Conservation (phyloP, 371 early-diverging fungal genomes). For the Thermomucor indicae-seudaticae region DNA sequence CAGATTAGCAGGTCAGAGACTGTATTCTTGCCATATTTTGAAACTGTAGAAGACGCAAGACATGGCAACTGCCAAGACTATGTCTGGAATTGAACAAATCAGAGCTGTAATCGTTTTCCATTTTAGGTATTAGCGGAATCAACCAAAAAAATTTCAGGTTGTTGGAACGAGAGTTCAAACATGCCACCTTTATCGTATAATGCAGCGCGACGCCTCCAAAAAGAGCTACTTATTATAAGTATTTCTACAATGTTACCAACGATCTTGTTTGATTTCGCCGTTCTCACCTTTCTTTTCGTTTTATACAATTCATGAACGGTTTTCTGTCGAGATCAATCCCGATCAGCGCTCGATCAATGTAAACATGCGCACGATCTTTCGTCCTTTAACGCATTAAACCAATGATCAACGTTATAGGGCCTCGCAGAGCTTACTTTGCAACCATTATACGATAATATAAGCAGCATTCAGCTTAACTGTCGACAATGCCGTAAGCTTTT, state of each 20-base stretch:
- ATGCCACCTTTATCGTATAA: too few species aligned
- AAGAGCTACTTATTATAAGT: conserved; percentile 47
- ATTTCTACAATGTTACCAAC: conserved; percentile 6
- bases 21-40: too few species aligned
- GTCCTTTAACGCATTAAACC: not conserved
- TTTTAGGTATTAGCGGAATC: too few species aligned
- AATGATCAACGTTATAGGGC: conserved; percentile 36
- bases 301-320: conserved; percentile 50
- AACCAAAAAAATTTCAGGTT: too few species aligned
- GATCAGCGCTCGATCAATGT: conserved; percentile 39
- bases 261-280: conserved; percentile 1
- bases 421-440: conserved; percentile 58
- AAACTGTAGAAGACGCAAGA: too few species aligned
- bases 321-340: conserved; percentile 48
- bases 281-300: conserved; percentile 12
- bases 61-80: too few species aligned
- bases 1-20: too few species aligned
- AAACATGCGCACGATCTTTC: not conserved
- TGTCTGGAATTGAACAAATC: too few species aligned
- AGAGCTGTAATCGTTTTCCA: too few species aligned
- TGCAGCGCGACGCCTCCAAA: conserved; percentile 36
- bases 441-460: conserved; percentile 47
- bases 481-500: conserved; percentile 56
- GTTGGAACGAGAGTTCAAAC: too few species aligned
- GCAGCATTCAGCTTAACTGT: conserved; percentile 51